phyloP scores from a whole-genome alignment of 108 stramenopile species.

The Halocafeteria seosinensis region DNA sequence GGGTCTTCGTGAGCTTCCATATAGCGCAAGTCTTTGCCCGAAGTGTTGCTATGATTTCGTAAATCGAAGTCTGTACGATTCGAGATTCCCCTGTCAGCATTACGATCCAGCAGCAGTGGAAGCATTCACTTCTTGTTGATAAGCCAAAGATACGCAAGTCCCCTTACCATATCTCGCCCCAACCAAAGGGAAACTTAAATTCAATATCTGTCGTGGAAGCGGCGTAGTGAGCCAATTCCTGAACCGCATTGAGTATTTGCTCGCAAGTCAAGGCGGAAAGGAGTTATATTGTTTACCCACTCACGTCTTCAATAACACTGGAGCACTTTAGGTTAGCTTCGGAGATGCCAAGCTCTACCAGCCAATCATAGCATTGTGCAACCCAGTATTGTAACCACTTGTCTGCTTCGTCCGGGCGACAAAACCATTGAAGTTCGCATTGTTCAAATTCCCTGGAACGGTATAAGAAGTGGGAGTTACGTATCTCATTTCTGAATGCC shows the following conservation, averaged over 20 bases:
- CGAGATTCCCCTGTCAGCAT: conserved; percentile 86
- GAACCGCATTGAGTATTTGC: too few relatives aligned
- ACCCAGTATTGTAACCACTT: conserved; percentile 46
- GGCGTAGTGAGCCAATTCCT: conserved; percentile 97
- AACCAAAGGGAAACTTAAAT: conserved; percentile 83
- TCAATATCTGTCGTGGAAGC: conserved; percentile 85
- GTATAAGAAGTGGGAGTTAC: conserved; percentile 85
- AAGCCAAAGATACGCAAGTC: too few relatives aligned
- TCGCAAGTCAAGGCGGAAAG: too few relatives aligned
- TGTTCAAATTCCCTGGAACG: conserved; percentile 93
- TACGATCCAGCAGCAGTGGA: too few relatives aligned
- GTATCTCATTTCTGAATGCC: conserved; percentile 94
- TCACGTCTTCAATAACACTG: too few relatives aligned
- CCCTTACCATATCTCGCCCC: conserved; percentile 52
- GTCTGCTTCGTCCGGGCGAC: conserved; percentile 40
- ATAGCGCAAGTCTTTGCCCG: conserved; percentile 44
- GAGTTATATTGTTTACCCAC: too few relatives aligned
- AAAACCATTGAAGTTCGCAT: conserved; percentile 89
- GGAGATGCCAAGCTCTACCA: conserved; percentile 54
- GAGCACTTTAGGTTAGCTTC: too few relatives aligned
- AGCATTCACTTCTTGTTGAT: too few relatives aligned
- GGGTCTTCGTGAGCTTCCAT: conserved; percentile 10
- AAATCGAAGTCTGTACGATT: conserved; percentile 86
- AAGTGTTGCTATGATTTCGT: conserved; percentile 61
- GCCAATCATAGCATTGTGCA: conserved; percentile 44